Percentiles rank a stretch among this genome's conserved stretches.
Evolutionary conservation across 2,329 filamentous ascomycete species (phyloP).

Genomic region (Fusarium ramigenum): DNA sequence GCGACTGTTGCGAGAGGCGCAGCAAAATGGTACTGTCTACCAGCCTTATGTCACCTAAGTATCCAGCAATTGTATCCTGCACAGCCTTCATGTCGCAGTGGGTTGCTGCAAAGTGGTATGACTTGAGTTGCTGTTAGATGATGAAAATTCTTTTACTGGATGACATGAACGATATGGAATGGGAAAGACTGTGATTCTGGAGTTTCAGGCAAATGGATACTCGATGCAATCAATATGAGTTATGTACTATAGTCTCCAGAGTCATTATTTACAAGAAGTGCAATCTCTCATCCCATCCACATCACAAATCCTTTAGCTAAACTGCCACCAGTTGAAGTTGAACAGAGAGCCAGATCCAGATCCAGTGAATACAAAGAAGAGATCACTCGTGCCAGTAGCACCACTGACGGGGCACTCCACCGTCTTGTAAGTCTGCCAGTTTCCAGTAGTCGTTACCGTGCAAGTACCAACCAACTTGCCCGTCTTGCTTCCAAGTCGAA

Average conservation of each 20-base stretch:
- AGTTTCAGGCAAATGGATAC: fast-evolving
- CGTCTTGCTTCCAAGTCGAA: not conserved
- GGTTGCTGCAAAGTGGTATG: not conserved
- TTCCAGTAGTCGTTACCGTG: not conserved
- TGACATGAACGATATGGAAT: fast-evolving
- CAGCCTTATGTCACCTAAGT: slow-evolving; percentile 13
- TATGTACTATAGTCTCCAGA: not conserved
- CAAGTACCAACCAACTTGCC: slow-evolving; percentile 4
- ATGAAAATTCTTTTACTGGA: fast-evolving
- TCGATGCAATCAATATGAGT: fast-evolving
- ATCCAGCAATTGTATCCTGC: fast-evolving
- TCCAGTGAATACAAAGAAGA: not conserved
- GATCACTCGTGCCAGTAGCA: not conserved
- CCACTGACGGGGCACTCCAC: not conserved
- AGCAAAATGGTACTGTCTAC: slow-evolving; percentile 10
- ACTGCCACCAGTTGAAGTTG: slow-evolving; percentile 20
- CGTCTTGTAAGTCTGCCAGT: not conserved
- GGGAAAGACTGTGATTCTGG: fast-evolving
- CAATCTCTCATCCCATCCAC: fast-evolving
- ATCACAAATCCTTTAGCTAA: not conserved
- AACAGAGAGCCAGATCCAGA: not conserved
- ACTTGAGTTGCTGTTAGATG: not conserved
- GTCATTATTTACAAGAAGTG: not conserved
- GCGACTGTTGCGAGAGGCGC: slow-evolving; percentile 5
- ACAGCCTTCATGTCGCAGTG: too few species aligned